Base-by-base conservation (phyloP, 805 yeast species). In the Starmerella davenportii region DNA sequence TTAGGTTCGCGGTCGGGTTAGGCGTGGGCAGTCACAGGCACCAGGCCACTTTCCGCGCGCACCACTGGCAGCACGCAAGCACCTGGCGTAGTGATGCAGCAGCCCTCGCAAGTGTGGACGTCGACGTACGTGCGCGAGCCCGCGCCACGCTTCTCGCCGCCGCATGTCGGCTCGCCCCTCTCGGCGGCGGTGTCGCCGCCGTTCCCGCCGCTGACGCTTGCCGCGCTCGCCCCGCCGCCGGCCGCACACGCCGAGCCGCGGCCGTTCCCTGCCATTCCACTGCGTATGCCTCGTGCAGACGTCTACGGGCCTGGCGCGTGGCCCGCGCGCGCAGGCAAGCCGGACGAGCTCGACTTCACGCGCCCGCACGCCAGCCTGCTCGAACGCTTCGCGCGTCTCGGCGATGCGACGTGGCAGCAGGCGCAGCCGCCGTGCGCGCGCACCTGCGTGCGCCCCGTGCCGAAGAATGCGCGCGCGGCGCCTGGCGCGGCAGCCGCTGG, bases 301-400 rank as follows among this genome's bases (percentile, higher is more conserved):
- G 25, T 23, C 11, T 23, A 7, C 25, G 25, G 25, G 9, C 9
- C 11, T 7, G 9, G 25, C 25, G 25, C 11, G 25, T 7, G 11
- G 25, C 25, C 25, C 25, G 25, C 25, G 11, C 9, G 11, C 7
- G 11, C 25, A 23, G 25, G 11, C 11, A 23, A 23, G 11, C 25
- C 25, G 11, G 7, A 27, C 23, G 18, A 16, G 27, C 42, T 44
- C 32, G 48, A 43, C 34, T 49, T 50, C 37, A 43, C 52, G 25
- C 50, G 47, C 7, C 53, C 53, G 7, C 24, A 45, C 8, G 38
- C 47, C 30, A 48, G 52, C 21, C 30, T 51, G 5, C 38, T 50
- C 8, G 54, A 51, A 33, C 46, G 51, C 34, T 51, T 50, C 37
- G 38, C 47, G 13, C 27, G 35, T 15, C 41, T 51, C 17, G 54